Base-by-base conservation (phyloP, 2,329 filamentous ascomycete species). In the Endoconidiophora polonica region DNA sequence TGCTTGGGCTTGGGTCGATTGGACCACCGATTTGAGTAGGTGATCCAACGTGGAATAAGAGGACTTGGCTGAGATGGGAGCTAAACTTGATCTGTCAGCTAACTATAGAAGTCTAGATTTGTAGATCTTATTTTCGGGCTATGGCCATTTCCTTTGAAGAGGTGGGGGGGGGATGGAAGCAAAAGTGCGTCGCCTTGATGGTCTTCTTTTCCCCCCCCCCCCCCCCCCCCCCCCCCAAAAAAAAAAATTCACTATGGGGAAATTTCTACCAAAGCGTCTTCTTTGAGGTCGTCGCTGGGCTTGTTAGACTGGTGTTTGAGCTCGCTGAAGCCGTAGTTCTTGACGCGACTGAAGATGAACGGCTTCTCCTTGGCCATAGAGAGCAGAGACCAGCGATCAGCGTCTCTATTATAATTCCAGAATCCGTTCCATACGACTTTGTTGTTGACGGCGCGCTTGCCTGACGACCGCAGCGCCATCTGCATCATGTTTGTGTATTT, bases 331-430 rank as follows among this genome's bases (percentile, higher is more conserved):
- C 75, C 76, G 55, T 79, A 81, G 55, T 76, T 78, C 62, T 68
- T 73, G 3, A 83, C 79, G 10, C 79, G 67, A 58, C 78, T 82
- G 57, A 81, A 83, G 59, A 79, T 76, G 59, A 76, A 83, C 0
- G 78, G 70, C 62, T 78, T 80, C 51, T 79, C 70, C 56, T 81
- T 75, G 61, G 72, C 74, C 38, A 79, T 63, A 12, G 65, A 63
- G 64, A 96, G 96, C 65, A 85, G 82, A 3, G 73, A 85, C 83
- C 85, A 91, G 64, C 95, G 88, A 61, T 94, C 87, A 5, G 86
- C 94, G 59, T 94, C 64, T 57, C 76, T 75, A 61, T 96, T 94
- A 61, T 93, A 90, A 66, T 81, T 90, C 77, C 86, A 94, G 61
- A 88, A 95, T 1, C 83, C 82, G 58, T 83, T 82, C 90, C 91